Evolutionary conservation across 1,139 yeast species (phyloP), one percentile per base, ranked within the genome.

Genomic region (Kluyveromyces sp.): DNA sequence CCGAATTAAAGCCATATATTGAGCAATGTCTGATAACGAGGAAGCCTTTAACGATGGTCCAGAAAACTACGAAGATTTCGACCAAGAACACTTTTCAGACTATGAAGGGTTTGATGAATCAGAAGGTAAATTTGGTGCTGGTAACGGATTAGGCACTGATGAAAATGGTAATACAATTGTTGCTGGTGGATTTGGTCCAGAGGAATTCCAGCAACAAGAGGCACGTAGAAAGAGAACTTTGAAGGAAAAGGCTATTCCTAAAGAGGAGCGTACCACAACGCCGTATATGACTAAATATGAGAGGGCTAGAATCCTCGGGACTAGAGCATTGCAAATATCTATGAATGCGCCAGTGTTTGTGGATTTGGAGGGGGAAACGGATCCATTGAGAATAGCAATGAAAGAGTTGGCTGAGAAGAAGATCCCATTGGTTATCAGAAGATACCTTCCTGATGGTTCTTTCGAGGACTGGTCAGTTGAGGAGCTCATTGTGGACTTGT

Each of bases 401-500:
- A 92, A 94, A 68, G 99, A 92, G 67, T 76, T 92, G 55, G 79
- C 95, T 1, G 97, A 92, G 66, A 83, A 88, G 68, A 92, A 90
- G 67, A 89, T 94, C 48, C 99, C 98, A 2, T 74, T 92, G 61
- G 96, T 94, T 42, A 87, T 92, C 46, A 81, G 99, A 75, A 78
- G 99, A 68, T 94, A 89, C 65, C 75, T 92, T 59, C 98, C 99
- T 1, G 98, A 94, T 66, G 96, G 97, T 5, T 81, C 95, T 43
- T 92, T 81, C 61, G 99, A 92, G 69, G 99, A 92, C 66, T 92
- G 98, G 98, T 95, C 96, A 42, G 94, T 96, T 63, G 97, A 92
- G 67, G 99, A 92, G 70, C 77, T 92, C 62, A 89, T 92, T 64
- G 87, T 89, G 51, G 97, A 92, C 65, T 83, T 79, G 60, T 83